phyloP scores from a whole-genome alignment of 805 yeast genomes.

The Myxozyma neglecta region DNA sequence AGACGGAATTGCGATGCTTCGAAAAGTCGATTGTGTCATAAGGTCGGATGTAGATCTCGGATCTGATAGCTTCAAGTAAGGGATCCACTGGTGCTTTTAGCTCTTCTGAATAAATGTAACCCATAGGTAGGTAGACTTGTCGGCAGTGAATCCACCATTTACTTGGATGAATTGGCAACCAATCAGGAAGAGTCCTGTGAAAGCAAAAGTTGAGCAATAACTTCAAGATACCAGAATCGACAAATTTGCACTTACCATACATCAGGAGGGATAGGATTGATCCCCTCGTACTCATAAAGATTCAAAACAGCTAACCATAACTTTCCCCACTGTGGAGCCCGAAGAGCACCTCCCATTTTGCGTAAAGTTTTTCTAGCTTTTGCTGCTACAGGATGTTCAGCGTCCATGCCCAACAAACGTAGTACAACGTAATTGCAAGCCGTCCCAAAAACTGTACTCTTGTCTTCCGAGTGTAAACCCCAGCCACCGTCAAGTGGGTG shows the following conservation, averaged over 20 bases:
- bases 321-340: constrained; percentile 97
- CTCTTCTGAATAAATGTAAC: constrained; percentile 64
- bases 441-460: constrained; percentile 94
- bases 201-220: not conserved
- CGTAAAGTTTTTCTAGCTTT: constrained; percentile 72
- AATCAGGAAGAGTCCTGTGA: constrained; percentile 62
- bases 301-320: constrained; percentile 81
- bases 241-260: constrained; percentile 52
- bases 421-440: constrained; percentile 79
- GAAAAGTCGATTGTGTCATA: constrained; percentile 68
- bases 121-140: constrained; percentile 83
- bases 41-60: constrained; percentile 71
- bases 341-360: constrained; percentile 83
- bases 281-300: constrained; percentile 92
- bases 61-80: constrained; percentile 62
- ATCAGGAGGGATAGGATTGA: constrained; percentile 97
- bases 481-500: constrained; percentile 99
- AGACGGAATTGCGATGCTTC: constrained; percentile 74
- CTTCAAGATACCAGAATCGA: too few species aligned
- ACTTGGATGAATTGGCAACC: constrained; percentile 84
- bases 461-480: constrained; percentile 93
- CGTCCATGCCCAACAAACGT: constrained; percentile 72
- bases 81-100: constrained; percentile 62
- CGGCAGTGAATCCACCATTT: constrained; percentile 99
- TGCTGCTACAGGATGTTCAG: constrained; percentile 71